These are phyloP conservation scores for Tulasnella sp. DNA, from an alignment of 768 basidiomycete genomes.

Conservation along the genomic window DNA sequence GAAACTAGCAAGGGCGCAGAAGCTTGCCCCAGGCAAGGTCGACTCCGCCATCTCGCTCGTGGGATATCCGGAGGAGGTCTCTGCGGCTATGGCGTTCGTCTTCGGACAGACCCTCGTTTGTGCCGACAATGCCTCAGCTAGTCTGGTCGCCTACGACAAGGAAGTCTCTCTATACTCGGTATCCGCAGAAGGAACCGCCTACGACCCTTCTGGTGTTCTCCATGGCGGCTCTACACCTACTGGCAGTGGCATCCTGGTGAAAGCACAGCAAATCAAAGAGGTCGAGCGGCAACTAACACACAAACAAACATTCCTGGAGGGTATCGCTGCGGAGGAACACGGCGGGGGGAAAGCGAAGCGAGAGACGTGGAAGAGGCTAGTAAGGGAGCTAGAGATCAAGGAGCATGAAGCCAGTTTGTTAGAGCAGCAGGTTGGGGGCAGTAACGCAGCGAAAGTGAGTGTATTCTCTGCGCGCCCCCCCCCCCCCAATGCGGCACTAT, in stretches of 20 bases:
- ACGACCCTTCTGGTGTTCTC: conserved; percentile 90
- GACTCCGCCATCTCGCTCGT: conserved; percentile 82
- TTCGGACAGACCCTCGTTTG: conserved; percentile 91
- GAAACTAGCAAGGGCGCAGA: conserved; percentile 66
- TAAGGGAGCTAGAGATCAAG: conserved; percentile 75
- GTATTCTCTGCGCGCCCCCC: too few species aligned
- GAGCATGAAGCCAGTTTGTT: conserved; percentile 73
- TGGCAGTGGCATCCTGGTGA: conserved; percentile 59
- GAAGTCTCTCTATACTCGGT: conserved; percentile 66
- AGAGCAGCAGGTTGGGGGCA: conserved; percentile 74
- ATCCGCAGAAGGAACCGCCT: conserved; percentile 89
- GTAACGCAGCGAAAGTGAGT: conserved; percentile 81
- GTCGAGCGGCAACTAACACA: conserved; percentile 49
- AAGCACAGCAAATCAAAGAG: conserved; percentile 70
- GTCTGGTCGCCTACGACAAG: conserved; percentile 69
- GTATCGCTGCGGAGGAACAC: conserved; percentile 27
- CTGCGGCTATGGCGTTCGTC: conserved; percentile 83
- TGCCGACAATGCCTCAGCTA: conserved; percentile 76
- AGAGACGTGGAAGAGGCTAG: conserved; percentile 48
- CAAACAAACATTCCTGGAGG: conserved; percentile 36
- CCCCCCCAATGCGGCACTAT: not conserved
- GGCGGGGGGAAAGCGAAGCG: conserved; percentile 44
- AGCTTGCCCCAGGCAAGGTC: conserved; percentile 68
- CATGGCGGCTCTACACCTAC: conserved; percentile 83
- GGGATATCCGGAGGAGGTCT: conserved; percentile 67